phyloP scores from a whole-genome alignment of 2,329 filamentous ascomycete genomes.

The Aurifilum marmelostoma region DNA sequence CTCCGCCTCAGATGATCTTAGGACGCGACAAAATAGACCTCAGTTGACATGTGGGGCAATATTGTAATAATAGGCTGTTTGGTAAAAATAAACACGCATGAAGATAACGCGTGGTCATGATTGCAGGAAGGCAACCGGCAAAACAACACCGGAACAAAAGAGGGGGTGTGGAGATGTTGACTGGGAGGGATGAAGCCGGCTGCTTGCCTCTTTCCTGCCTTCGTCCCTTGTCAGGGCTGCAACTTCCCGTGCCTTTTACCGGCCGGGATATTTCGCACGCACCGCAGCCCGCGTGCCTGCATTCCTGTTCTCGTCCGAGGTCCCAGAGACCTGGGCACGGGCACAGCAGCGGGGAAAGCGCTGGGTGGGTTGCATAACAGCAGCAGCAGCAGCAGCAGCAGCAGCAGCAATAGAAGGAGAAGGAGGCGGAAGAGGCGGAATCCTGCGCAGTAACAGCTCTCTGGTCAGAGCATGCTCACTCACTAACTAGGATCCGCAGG shows the following conservation, averaged over 20 bases:
- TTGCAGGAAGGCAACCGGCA: neutral
- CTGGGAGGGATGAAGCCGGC: neutral
- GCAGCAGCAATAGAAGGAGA: neutral
- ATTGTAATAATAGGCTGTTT: neutral
- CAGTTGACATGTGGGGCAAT: neutral
- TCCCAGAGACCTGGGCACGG: slow-evolving; percentile 21
- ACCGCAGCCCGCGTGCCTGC: slow-evolving; percentile 25
- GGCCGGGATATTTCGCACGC: slow-evolving; percentile 26
- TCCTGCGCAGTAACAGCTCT: neutral
- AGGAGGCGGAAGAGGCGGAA: neutral
- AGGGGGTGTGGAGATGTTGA: neutral
- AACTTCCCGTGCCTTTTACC: neutral
- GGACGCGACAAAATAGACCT: neutral
- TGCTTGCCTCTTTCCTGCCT: neutral
- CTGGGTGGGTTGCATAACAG: neutral
- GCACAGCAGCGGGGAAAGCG: slow-evolving; percentile 14
- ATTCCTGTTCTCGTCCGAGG: slow-evolving; percentile 20
- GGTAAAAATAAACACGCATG: slow-evolving; percentile 10
- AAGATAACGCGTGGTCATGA: neutral
- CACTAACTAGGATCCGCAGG: slow-evolving; percentile 22
- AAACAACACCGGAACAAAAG: neutral
- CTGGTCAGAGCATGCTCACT: neutral
- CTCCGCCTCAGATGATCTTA: neutral
- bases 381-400: neutral
- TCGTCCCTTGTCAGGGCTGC: neutral